Percentiles rank a stretch among this genome's conserved stretches.
Conservation (phyloP, 495 filamentous ascomycete species). For the Talaromyces stipitatus region DNA sequence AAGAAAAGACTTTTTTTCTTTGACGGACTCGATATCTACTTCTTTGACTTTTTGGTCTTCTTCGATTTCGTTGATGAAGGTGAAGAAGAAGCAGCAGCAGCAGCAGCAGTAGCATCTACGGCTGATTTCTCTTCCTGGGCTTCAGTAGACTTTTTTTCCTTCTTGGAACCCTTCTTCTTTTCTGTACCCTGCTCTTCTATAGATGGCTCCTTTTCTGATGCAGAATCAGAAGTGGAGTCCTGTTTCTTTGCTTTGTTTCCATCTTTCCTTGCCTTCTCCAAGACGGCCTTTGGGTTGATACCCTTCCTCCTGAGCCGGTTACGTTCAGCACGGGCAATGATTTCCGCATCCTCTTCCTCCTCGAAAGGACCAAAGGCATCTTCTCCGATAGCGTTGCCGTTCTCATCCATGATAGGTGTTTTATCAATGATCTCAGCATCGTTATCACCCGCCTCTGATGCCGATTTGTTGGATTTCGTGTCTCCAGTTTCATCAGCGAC, state of each 20-base stretch:
- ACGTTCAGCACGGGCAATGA: conserved; percentile 52
- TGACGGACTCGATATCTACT: conserved; percentile 12
- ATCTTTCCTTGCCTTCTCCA: conserved; percentile 31
- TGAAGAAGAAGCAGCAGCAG: neutral
- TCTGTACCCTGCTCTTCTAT: neutral
- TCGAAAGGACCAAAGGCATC: conserved; percentile 59
- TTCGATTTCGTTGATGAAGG: conserved; percentile 4
- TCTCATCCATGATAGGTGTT: conserved; percentile 39
- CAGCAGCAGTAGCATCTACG: no score
- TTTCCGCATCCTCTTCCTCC: conserved; percentile 50
- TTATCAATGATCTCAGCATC: conserved; percentile 31
- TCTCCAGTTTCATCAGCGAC: conserved; percentile 10
- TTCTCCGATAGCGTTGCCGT: conserved; percentile 27
- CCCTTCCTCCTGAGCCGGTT: conserved; percentile 57
- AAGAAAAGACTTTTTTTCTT: conserved; percentile 8
- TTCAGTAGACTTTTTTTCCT: conserved; percentile 19
- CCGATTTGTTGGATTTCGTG: conserved; percentile 15
- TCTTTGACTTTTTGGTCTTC: conserved; percentile 27
- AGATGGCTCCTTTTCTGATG: conserved; percentile 11
- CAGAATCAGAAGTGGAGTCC: neutral
- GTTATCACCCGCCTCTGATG: conserved; percentile 14
- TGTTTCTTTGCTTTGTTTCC: conserved; percentile 19
- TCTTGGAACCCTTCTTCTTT: conserved; percentile 5
- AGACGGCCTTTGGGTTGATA: conserved; percentile 52
- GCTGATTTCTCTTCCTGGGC: neutral